A percentile compares a stretch with the other conserved stretches of the same genome.
phyloP scores from a whole-genome alignment of 2,329 filamentous ascomycete species.

The Fusarium musae region DNA sequence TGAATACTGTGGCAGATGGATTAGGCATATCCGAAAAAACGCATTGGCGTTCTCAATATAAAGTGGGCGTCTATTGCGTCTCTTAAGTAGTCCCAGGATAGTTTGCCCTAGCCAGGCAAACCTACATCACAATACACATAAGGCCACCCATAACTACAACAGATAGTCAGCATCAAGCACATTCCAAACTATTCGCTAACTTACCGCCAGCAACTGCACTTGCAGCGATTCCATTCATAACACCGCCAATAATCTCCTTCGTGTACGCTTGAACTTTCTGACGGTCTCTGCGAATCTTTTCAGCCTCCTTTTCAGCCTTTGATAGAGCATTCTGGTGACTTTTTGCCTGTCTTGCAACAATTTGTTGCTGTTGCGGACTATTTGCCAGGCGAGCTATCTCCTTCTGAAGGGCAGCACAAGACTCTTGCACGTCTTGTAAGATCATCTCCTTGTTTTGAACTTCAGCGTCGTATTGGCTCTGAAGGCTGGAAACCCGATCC shows the following conservation, averaged over 20 bases:
- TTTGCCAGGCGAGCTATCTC: not conserved
- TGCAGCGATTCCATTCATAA: not conserved
- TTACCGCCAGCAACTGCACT: not conserved
- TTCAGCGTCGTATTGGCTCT: not conserved
- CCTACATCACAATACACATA: not conserved
- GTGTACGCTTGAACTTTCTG: not conserved
- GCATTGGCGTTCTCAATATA: too few relatives aligned
- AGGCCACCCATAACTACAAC: not conserved
- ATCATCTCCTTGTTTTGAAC: not conserved
- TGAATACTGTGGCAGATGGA: too few relatives aligned
- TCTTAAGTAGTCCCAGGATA: too few relatives aligned
- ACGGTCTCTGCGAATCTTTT: not conserved
- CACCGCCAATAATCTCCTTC: not conserved
- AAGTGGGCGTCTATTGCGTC: too few relatives aligned
- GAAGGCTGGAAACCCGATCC: not conserved
- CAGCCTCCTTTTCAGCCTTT: not conserved
- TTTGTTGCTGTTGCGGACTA: not conserved
- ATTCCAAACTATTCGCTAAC: not conserved
- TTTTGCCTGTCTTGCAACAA: not conserved
- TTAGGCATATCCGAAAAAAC: too few relatives aligned
- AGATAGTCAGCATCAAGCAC: not conserved
- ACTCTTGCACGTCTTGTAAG: not conserved
- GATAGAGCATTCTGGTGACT: not conserved
- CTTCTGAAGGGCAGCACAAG: not conserved
- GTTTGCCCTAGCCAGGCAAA: too few relatives aligned